These are phyloP conservation scores for Letharia lupina DNA, from an alignment of 495 filamentous ascomycete species.

Conservation along the genomic window DNA sequence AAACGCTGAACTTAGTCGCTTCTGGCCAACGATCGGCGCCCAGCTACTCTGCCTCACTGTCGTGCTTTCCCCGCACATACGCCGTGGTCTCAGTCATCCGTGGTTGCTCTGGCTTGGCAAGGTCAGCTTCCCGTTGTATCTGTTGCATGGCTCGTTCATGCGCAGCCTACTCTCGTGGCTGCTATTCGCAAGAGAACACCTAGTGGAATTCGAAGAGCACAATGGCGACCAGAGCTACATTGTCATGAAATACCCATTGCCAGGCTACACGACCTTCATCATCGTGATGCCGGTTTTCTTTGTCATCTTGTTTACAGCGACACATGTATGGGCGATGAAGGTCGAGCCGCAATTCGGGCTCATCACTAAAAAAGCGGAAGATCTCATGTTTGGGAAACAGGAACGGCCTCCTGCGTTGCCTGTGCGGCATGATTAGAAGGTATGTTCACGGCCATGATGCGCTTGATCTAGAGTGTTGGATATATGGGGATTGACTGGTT, in stretches of 20 bases:
- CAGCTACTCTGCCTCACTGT: conserved; percentile 50
- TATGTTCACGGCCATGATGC: neutral
- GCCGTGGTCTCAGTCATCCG: conserved; percentile 47
- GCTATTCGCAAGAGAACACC: conserved; percentile 49
- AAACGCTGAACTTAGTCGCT: conserved; percentile 42
- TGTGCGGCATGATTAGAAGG: conserved; percentile 23
- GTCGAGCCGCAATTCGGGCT: conserved; percentile 58
- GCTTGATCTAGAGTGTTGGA: neutral
- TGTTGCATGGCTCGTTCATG: conserved; percentile 57
- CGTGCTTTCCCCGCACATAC: conserved; percentile 48
- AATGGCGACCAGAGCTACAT: conserved; percentile 25
- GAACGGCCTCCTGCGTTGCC: conserved; percentile 38
- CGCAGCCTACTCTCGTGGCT: conserved; percentile 56
- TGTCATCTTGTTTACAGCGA: conserved; percentile 46
- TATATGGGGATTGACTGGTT: neutral
- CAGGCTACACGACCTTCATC: conserved; percentile 37
- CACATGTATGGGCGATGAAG: conserved; percentile 55
- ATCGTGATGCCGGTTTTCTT: conserved; percentile 51
- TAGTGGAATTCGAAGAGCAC: conserved; percentile 38
- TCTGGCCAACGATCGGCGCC: conserved; percentile 50
- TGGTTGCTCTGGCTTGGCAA: conserved; percentile 58
- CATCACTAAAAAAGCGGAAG: conserved; percentile 50
- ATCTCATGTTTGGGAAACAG: conserved; percentile 44
- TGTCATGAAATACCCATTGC: conserved; percentile 32
- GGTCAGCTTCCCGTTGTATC: conserved; percentile 60